phyloP scores from a whole-genome alignment of 352 stramenopile genomes.

The Halophytophthora polymorphica region DNA sequence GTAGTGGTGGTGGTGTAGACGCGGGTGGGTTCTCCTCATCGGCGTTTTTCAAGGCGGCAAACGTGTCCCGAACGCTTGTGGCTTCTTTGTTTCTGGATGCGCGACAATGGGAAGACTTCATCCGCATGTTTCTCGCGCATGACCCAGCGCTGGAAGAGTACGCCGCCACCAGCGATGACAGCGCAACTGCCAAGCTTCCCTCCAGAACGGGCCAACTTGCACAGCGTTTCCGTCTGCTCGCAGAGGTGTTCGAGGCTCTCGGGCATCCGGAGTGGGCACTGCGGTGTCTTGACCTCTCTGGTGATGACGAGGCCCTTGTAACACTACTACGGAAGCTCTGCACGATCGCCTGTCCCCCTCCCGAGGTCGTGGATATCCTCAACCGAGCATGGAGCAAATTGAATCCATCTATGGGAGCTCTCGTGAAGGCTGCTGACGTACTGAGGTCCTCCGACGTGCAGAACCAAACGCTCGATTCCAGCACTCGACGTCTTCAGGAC shows the following conservation, averaged over 20 bases:
- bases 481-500: slow-evolving; percentile 35
- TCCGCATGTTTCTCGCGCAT: slow-evolving; percentile 42
- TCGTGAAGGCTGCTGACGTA: slow-evolving; percentile 29
- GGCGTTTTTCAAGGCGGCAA: slow-evolving; percentile 40
- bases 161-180: slow-evolving; percentile 43
- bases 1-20: slow-evolving; percentile 3
- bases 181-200: slow-evolving; percentile 50
- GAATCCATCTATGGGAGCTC: slow-evolving; percentile 47
- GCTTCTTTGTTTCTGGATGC: slow-evolving; percentile 50
- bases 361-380: slow-evolving; percentile 30
- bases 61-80: slow-evolving; percentile 37
- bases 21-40: slow-evolving; percentile 16
- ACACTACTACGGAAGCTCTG: slow-evolving; percentile 37
- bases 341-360: slow-evolving; percentile 6
- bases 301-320: slow-evolving; percentile 63
- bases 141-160: slow-evolving; percentile 73
- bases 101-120: slow-evolving; percentile 53
- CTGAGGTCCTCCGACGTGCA: neutral
- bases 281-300: slow-evolving; percentile 66
- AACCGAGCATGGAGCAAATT: slow-evolving; percentile 54
- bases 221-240: slow-evolving; percentile 40
- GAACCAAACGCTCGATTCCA: slow-evolving; percentile 9
- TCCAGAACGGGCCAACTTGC: slow-evolving; percentile 44
- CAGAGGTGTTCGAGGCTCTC: slow-evolving; percentile 38
- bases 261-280: slow-evolving; percentile 53